Percentiles rank a stretch among this genome's conserved stretches.
Evolutionary conservation across 352 stramenopile species (phyloP).

Genomic region (Achlya hypogyna): DNA sequence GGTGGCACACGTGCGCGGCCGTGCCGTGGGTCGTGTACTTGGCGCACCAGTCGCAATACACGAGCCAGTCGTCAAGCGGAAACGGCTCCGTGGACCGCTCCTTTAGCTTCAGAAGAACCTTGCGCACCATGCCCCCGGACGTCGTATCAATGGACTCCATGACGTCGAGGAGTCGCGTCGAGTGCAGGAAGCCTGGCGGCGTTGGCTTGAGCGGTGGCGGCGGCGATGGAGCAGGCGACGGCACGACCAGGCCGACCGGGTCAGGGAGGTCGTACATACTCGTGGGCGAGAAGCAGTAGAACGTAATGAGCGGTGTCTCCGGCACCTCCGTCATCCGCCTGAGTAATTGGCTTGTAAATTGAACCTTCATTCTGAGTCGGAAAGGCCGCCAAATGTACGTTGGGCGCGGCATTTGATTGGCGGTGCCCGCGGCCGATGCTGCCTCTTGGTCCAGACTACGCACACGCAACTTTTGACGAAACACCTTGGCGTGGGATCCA

Average conservation of each 20-base stretch:
- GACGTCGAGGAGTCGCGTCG: constrained; percentile 42
- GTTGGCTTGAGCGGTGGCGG: neutral
- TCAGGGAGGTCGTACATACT: neutral
- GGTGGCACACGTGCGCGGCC: neutral
- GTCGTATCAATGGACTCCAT: constrained; percentile 36
- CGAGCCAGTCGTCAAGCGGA: constrained; percentile 20
- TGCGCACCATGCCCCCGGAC: constrained; percentile 65
- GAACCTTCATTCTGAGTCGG: neutral
- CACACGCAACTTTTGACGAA: neutral
- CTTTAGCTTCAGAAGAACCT: constrained; percentile 58
- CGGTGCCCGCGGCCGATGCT: neutral
- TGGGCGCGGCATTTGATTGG: neutral
- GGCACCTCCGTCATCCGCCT: neutral
- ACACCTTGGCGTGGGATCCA: no score
- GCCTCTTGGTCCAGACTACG: neutral
- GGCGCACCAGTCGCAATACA: neutral
- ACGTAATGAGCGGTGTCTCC: neutral
- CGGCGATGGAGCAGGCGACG: neutral
- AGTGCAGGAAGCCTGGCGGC: neutral
- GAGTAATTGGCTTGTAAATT: neutral
- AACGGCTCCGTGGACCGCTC: constrained; percentile 30
- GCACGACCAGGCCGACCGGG: neutral
- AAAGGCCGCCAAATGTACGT: neutral
- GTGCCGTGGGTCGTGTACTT: constrained; percentile 9
- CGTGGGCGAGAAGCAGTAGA: neutral